Percentiles rank a stretch among this genome's conserved stretches.
phyloP scores from a whole-genome alignment of 2,329 filamentous ascomycete genomes.

The Graphilbum ipis-grandicollis region DNA sequence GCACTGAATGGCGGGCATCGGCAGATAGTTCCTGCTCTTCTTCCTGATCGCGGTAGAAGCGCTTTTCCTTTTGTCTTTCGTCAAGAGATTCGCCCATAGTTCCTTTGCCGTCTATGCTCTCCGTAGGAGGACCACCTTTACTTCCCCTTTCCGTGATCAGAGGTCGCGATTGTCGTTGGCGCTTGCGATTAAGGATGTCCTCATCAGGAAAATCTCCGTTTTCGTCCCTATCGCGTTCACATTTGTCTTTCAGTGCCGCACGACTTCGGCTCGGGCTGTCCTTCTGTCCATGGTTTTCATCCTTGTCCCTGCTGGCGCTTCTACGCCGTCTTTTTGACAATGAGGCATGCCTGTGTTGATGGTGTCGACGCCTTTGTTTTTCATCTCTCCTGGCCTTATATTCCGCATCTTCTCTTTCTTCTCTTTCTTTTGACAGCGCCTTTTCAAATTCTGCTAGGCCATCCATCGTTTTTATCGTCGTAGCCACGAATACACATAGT shows the following conservation, averaged over 20 bases:
- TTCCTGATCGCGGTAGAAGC: conserved; percentile 22
- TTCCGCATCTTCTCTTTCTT: conserved; percentile 8
- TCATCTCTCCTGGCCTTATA: conserved; percentile 10
- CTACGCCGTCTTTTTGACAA: neutral
- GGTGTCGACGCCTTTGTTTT: conserved; percentile 1
- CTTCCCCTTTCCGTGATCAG: conserved; percentile 20
- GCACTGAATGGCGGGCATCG: conserved; percentile 34
- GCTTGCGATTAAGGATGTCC: conserved; percentile 45
- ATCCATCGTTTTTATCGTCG: conserved; percentile 7
- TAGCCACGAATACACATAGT: too few relatives aligned
- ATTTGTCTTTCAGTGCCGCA: conserved; percentile 11
- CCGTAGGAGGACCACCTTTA: neutral
- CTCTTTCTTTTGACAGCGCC: conserved; percentile 16
- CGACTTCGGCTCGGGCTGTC: conserved; percentile 11
- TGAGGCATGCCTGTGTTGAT: conserved; percentile 10
- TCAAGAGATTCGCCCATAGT: too few relatives aligned
- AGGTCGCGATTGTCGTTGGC: conserved; percentile 37
- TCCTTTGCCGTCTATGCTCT: conserved; percentile 21
- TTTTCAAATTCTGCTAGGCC: conserved; percentile 20
- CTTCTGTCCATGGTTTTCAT: conserved; percentile 13
- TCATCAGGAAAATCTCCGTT: conserved; percentile 16
- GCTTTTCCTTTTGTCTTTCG: too few relatives aligned
- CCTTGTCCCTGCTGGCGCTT: neutral
- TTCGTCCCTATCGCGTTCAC: neutral
- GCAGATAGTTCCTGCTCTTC: conserved; percentile 30